Evolutionary conservation across 352 stramenopile genomes (phyloP).

Genomic region (Pythium sp.): DNA sequence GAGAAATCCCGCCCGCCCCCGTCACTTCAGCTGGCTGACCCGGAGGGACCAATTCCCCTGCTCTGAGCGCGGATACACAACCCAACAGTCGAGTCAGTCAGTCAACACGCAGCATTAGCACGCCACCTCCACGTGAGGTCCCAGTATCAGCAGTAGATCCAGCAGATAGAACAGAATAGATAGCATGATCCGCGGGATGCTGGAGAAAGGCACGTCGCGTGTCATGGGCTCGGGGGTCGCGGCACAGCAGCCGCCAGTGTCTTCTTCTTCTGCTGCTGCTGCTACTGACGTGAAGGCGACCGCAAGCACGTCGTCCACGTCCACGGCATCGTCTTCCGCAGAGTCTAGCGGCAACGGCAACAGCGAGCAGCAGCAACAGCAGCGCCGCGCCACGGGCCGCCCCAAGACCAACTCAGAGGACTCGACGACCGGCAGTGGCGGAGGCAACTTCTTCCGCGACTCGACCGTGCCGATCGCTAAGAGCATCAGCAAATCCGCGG

Average conservation of each 20-base stretch:
- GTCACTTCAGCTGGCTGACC: background rate
- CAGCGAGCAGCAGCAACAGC: background rate
- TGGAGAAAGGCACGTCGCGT: slow-evolving; percentile 15
- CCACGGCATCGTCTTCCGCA: slow-evolving; percentile 8
- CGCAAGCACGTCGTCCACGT: slow-evolving; percentile 1
- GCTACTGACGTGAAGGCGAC: background rate
- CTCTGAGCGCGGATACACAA: background rate
- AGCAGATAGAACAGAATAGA: background rate
- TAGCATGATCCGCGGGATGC: slow-evolving; percentile 21
- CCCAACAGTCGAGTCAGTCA: slow-evolving; percentile 1
- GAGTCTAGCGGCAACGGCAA: slow-evolving; percentile 6
- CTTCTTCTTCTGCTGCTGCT: background rate
- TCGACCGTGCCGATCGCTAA: slow-evolving; percentile 19
- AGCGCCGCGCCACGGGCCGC: background rate
- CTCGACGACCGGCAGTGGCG: background rate
- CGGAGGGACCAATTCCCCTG: background rate
- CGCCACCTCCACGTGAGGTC: background rate
- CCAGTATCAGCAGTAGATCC: background rate
- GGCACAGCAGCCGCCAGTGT: background rate
- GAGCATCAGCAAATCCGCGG: slow-evolving; percentile 14
- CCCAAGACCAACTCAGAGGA: slow-evolving; percentile 15
- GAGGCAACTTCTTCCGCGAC: slow-evolving; percentile 13
- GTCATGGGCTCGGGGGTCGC: background rate
- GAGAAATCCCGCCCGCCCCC: slow-evolving; percentile 5
- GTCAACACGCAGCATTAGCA: background rate